A percentile compares a stretch with the other conserved stretches of the same genome.
Conservation (phyloP, 352 stramenopile species). For the Globisporangium perplexum region DNA sequence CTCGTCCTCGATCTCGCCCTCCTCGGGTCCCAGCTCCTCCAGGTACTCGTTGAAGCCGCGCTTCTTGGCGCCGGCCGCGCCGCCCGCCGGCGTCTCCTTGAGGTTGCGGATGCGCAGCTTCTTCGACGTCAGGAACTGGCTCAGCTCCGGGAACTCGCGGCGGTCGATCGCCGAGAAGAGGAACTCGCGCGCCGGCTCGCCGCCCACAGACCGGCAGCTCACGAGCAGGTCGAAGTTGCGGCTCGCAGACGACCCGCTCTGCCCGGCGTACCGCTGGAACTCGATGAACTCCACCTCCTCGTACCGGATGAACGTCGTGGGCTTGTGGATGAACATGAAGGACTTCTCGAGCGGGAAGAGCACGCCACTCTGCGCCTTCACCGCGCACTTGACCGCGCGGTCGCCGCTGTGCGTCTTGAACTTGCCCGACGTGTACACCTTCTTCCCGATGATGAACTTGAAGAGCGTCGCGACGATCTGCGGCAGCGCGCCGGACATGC, state of each 20-base stretch:
- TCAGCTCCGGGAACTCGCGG: constrained; percentile 92
- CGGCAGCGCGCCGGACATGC: constrained; percentile 94
- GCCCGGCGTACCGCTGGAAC: constrained; percentile 96
- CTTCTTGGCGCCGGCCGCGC: constrained; percentile 49
- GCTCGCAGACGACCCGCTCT: constrained; percentile 80
- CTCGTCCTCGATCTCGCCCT: constrained; percentile 88
- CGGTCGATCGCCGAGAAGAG: constrained; percentile 96
- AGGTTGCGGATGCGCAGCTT: constrained; percentile 92
- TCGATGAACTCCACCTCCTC: constrained; percentile 98
- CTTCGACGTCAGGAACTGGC: constrained; percentile 94
- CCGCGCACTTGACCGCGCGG: constrained; percentile 85
- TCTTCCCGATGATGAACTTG: constrained; percentile 96
- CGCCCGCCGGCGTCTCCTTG: constrained; percentile 75
- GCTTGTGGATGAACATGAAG: constrained; percentile 99
- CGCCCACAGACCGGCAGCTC: constrained; percentile 86
- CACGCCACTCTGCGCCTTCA: constrained; percentile 95
- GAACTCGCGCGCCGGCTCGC: constrained; percentile 84
- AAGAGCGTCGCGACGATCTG: constrained; percentile 99
- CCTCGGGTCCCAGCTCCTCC: constrained; percentile 64
- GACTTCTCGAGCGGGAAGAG: constrained; percentile 98
- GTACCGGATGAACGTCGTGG: constrained; percentile 97
- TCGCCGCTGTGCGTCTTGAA: constrained; percentile 87
- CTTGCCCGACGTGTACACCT: constrained; percentile 94
- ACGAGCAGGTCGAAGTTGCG: constrained; percentile 96
- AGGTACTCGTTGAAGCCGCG: constrained; percentile 79